Evolutionary conservation across 2,329 filamentous ascomycete species (phyloP).

Genomic region (Leptodontidium sp.): DNA sequence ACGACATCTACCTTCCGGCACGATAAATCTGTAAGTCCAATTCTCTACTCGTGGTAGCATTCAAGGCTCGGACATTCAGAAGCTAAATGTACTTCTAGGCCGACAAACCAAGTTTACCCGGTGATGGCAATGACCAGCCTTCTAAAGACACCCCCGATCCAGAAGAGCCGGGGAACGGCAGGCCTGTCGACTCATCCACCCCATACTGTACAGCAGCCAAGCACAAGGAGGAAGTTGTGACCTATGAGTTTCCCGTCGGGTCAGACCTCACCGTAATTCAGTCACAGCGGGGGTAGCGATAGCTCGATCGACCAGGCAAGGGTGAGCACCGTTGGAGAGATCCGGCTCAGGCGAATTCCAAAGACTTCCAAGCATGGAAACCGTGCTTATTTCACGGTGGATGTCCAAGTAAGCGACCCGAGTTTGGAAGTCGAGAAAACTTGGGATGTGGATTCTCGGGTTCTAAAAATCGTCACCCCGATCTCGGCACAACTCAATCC

Average conservation of each 20-base stretch:
- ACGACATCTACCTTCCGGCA: conserved; percentile 24
- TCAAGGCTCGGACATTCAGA: background rate
- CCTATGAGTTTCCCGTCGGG: conserved; percentile 37
- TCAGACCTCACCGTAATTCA: conserved; percentile 38
- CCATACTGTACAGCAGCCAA: conserved; percentile 39
- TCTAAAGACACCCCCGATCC: background rate
- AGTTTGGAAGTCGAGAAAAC: conserved; percentile 32
- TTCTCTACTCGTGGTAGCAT: background rate
- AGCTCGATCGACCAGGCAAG: conserved; percentile 3
- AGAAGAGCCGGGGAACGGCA: conserved; percentile 19
- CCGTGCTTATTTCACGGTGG: conserved; percentile 38
- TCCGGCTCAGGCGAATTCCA: conserved; percentile 38
- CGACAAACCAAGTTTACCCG: conserved; percentile 10
- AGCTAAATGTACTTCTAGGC: background rate
- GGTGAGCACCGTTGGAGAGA: conserved; percentile 41
- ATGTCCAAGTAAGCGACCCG: conserved; percentile 40
- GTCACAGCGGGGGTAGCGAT: conserved; percentile 32
- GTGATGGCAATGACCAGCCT: conserved; percentile 7
- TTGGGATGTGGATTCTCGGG: conserved; percentile 36
- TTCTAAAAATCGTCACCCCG: conserved; percentile 42
- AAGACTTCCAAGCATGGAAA: conserved; percentile 33
- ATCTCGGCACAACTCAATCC: conserved; percentile 29
- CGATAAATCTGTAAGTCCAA: conserved; percentile 29
- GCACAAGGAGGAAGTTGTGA: conserved; percentile 28
- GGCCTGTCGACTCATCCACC: conserved; percentile 30